Evolutionary conservation across 1,284 basidiomycete species (phyloP), one percentile per base, ranked within the genome.

Genomic region (Marasmius tenuissimus): DNA sequence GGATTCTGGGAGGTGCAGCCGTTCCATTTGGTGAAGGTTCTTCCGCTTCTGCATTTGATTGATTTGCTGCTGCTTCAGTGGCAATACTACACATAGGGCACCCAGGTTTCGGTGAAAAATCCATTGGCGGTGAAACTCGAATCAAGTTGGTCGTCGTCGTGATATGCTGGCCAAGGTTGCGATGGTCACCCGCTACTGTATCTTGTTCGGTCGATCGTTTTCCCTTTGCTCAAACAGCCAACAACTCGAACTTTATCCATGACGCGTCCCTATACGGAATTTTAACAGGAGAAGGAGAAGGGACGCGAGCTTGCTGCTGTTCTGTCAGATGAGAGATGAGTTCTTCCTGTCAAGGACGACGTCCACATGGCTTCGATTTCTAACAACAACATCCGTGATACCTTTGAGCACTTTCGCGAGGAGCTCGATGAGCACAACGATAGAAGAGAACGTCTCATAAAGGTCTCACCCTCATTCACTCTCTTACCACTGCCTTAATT

Each of bases 391-490:
- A 69, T 76, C 34, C 93, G 93, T 69, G 76, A 84, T 54, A 64
- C 55, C 22, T 66, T 66, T 37, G 54, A 61, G 33, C 33, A 66
- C 10, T 93, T 91, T 74, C 83, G 89, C 64, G 80, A 81, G 47
- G 84, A 92, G 58, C 78, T 94, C 33, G 93, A 94, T 75, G 84
- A 87, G 39, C 81, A 87, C 70, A 85, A 91, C 70, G 90, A 93
- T 72, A 79, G 86, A 63, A 76, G 89, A 48, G 94, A 97, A 69
- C 84, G 91, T 34, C 82, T 96, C 64, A 92, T 96, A 72, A 96
- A 96, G 84, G 91, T 90, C 56, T 48, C 66, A 65, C 37, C 58
- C 50, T 54, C 34, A 56, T 34, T 61, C 35, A 51, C 20, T 35
- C 56, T 55, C 57, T 61, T 37, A 20, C 11, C 33, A 18, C 60